Evolutionary conservation across 2,329 filamentous ascomycete species (phyloP), one percentile per base, ranked within the genome.

Genomic region (Pseudogymnoascus sp.): DNA sequence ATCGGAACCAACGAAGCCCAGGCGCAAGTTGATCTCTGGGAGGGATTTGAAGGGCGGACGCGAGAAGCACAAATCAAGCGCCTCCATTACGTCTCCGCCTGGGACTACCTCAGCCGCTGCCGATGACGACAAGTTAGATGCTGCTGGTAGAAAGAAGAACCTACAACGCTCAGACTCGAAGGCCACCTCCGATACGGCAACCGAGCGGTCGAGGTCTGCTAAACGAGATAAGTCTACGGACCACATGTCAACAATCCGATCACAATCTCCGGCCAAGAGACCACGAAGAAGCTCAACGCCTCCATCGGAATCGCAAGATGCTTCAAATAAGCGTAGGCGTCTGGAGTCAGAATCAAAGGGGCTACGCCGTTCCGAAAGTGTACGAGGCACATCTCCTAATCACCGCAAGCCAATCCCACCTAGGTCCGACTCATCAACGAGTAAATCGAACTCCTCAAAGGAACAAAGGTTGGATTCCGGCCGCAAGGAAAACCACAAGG

Each of bases 21-120:
- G 85, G 25, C 78, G 83, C 39, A 88, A 87, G 69, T 77, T 88
- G 9, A 78, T 87, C 18, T 87, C 85, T 0, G 85, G 85, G 36
- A 81, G 80, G 60, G 85, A 87, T 62, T 72, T 86, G 39, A 82
- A 84, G 64, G 82, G 81, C 8, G 82, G 85, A 68, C 77, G 81
- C 15, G 81, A 72, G 58, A 72, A 85, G 65, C 66, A 71, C 58
- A 77, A 83, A 15, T 86, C 84, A 1, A 84, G 76, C 48, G 74
- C 79, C 31, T 84, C 83, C 3, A 79, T 78, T 33, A 77, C 77
- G 37, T 72, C 70, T 2, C 58, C 58, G 4, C 33, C 37, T 27
- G 37, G 33, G 27, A 25, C 13, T n/a, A 40, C 35, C 10, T 37
- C 35, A 9, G 35, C 58, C 12, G n/a, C 12, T 18, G 33, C 25